Base-by-base conservation (phyloP, 148 eudicot species). In the Vaccinium darrowii region DNA sequence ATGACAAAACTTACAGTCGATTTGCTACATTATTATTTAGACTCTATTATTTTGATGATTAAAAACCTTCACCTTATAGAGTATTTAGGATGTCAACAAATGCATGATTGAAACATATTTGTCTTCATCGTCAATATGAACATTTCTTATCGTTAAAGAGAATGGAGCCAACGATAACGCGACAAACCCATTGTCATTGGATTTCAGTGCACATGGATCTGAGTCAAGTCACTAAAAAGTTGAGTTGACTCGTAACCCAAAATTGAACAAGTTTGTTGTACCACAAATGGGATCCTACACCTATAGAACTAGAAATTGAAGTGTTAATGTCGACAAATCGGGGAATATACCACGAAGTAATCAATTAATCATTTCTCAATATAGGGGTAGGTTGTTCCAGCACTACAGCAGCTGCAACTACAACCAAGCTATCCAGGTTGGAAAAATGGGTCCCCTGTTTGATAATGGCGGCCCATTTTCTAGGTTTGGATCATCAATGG, bases 401-500 rank as follows among this genome's bases (percentile, higher is more conserved):
- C 74, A 16, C 39, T 63, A 63, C 15, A 9, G 71, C n/a, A 63
- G 71, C 27, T 63, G 30, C 69, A 63, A 6, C 69, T n/a, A 3
- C 21, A 57, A 57, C 62, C 1, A 57, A 57, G 21, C n/a, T n/a
- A 12, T 27, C 74, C 74, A 69, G 74, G 74, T 25, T 69, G 74
- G 74, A 27, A 27, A 13, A 25, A 27, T 16, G 39, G 74, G 74
- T 25, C 39, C 74, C 39, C 74, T 1, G 0, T 69, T 69, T 69
- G 74, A 27, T 69, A 69, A 69, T 69, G 74, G 74, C 74, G 39
- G 74, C 74, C 74, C 74, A 69, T 11, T 69, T 27, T 69, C 6
- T 69, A 4, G 74, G 39, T 69, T 69, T 1, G 74, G 39, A 69
- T 7, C 74, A 69, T 69, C 39, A 69, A 4, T 69, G 74, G 72